These are phyloP conservation scores for Globisporangium cylindrosporum DNA, from an alignment of 352 stramenopile genomes.

Conservation along the genomic window DNA sequence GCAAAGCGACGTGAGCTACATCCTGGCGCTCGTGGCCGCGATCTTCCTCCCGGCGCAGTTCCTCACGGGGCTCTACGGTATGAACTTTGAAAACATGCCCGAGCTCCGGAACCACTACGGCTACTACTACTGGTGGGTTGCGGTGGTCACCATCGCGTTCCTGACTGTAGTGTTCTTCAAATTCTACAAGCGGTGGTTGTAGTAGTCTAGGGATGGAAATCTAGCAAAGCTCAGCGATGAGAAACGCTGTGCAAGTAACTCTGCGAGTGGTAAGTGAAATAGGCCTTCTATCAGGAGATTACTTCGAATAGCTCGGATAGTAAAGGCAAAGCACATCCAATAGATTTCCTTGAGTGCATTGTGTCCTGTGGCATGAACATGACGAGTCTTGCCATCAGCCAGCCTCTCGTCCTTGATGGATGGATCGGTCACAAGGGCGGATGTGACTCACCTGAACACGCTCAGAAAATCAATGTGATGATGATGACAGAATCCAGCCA, in stretches of 20 bases:
- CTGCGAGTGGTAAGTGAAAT: too few species aligned
- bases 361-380: too few species aligned
- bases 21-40: constrained; percentile 78
- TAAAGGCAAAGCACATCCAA: not conserved
- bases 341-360: too few species aligned
- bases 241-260: not conserved
- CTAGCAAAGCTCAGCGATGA: not conserved
- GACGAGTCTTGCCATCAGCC: too few species aligned
- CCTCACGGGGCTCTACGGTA: constrained; percentile 85
- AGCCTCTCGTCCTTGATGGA: too few species aligned
- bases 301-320: not conserved
- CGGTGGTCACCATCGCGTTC: constrained; percentile 44
- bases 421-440: too few species aligned
- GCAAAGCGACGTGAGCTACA: constrained; percentile 77
- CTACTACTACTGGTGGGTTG: constrained; percentile 81
- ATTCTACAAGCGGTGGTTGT: constrained; percentile 76
- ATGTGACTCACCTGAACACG: too few species aligned
- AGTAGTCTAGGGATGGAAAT: constrained; percentile 3
- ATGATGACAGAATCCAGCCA: too few species aligned
- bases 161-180: constrained; percentile 59
- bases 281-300: not conserved
- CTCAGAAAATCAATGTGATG: not conserved
- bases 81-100: constrained; percentile 89
- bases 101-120: constrained; percentile 72
- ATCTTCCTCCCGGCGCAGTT: constrained; percentile 86